These are phyloP conservation scores for Fraxinus anomala DNA, from an alignment of 257 asterid species.

Conservation along the genomic window DNA sequence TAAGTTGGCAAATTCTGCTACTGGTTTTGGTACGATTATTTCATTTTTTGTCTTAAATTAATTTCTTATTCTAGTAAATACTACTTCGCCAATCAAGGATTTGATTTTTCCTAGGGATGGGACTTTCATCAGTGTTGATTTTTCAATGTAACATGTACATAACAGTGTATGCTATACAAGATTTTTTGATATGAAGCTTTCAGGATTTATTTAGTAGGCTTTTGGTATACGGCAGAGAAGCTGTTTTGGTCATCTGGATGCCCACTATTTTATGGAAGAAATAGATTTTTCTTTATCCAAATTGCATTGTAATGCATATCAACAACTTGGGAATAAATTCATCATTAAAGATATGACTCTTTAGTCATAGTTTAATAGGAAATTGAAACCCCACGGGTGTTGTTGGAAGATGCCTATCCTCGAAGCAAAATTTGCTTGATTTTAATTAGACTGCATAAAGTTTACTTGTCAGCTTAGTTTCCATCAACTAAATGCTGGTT, in stretches of 20 bases:
- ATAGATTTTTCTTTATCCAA: not conserved
- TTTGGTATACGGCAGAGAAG: not conserved
- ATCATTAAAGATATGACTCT: not conserved
- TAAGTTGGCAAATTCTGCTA: conserved; percentile 7
- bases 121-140: not conserved
- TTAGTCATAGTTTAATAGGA: not conserved
- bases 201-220: not conserved
- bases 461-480: not conserved
- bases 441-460: not conserved
- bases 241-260: not conserved
- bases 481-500: not conserved
- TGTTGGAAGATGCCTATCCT: conserved; percentile 13
- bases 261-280: not conserved
- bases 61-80: not conserved
- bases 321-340: not conserved
- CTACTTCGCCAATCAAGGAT: not conserved
- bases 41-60: not conserved
- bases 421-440: conserved; percentile 13
- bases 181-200: not conserved
- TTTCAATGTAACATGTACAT: not conserved
- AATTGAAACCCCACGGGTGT: not conserved
- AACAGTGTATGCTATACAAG: not conserved
- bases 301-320: not conserved
- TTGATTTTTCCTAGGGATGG: not conserved
- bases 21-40: not conserved